Base-by-base conservation (phyloP, 495 filamentous ascomycete genomes). In the Extremus antarcticus region DNA sequence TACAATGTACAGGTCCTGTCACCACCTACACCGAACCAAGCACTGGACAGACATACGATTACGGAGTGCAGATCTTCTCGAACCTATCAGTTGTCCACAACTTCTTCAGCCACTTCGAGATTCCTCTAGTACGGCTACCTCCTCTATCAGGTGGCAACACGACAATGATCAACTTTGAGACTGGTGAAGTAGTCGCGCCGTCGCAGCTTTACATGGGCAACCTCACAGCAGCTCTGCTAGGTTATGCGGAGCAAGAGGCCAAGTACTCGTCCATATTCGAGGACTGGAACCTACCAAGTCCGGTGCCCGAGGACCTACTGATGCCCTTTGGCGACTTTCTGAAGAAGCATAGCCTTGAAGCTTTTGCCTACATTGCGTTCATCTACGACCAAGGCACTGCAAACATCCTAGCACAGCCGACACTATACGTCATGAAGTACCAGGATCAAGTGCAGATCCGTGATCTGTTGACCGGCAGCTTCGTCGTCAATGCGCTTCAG, bases 241-340 rank as follows among this genome's bases (percentile, higher is more conserved):
- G 51, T 38, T 70, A 71, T 47, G 66, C 57, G 1, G 50, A 56
- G 1, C 61, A 72, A 23, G 57, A 73, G 3, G 55, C 53, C 19
- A 72, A 73, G 45, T 78, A 77, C 58, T 58, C 62, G 3, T 70
- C 63, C 49, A 61, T 69, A 11, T 62, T 70, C 32, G 53, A 69
- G 20, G 73, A 75, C 11, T 64, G 66, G 17, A 56, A 70, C 29
- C 68, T 78, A 1, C 69, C 76, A 0, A 58, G 74, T 35, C 65
- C 67, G 1, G 63, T 78, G 0, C 70, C 72, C 0, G 69, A 67
- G 8, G 74, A 76, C 8, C 60, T 72, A 0, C 64, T 70, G 0
- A 59, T 73, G 7, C 59, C 75, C 15, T 67, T 76, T 54, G 64
- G 70, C 0, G 60, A 76, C 1, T 81, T 72, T 49, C 50, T 72